Conservation (phyloP, 2,329 filamentous ascomycete genomes). For the Elsinoe ampelina region DNA sequence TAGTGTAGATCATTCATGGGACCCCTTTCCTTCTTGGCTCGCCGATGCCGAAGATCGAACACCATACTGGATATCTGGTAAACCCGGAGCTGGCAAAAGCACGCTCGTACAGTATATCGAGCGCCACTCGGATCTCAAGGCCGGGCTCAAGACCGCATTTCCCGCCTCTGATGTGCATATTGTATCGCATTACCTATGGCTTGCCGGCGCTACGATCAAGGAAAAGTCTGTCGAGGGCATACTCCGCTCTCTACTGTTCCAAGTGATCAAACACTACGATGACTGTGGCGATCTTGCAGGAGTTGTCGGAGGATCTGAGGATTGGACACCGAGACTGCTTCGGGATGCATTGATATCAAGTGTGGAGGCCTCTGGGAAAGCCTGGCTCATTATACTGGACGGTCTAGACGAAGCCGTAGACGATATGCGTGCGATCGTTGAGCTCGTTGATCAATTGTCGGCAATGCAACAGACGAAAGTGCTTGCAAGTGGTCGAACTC, state of each 20-base stretch:
- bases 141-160: neutral
- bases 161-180: neutral
- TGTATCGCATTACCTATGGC: neutral
- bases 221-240: neutral
- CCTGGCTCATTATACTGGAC: neutral
- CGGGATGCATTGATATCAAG: neutral
- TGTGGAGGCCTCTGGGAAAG: neutral
- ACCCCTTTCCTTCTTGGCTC: neutral
- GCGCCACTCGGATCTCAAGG: neutral
- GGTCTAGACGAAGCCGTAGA: neutral
- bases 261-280: neutral
- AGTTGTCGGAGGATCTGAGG: neutral
- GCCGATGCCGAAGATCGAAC: neutral
- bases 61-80: neutral
- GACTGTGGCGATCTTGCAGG: neutral
- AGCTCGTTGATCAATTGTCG: neutral
- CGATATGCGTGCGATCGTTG: neutral
- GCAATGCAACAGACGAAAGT: neutral
- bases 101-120: neutral
- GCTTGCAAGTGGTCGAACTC: neutral
- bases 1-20: neutral
- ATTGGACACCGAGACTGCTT: neutral
- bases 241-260: neutral
- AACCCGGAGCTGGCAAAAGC: neutral
- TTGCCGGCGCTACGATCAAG: neutral